Conservation (phyloP, 2,329 filamentous ascomycete species). For the Kalmusia sp. region DNA sequence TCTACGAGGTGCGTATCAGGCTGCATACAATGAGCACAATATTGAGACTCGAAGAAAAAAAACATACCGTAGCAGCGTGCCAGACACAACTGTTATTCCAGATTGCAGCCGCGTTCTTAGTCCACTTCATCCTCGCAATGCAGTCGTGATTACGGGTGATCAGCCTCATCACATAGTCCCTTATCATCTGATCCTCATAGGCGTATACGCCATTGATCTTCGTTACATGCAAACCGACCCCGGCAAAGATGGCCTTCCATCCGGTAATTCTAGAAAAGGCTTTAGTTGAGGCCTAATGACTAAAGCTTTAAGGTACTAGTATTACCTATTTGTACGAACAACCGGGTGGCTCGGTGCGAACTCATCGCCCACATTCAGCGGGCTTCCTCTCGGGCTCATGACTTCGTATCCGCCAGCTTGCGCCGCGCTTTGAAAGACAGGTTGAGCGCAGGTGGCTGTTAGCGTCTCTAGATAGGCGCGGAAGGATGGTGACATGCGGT, state of each 20-base stretch:
- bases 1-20: constrained; percentile 29
- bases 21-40: constrained; percentile 8
- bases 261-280: too few species aligned
- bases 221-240: constrained; percentile 39
- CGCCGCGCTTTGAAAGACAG: constrained; percentile 23
- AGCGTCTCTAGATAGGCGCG: constrained; percentile 30
- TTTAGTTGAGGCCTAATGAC: too few species aligned
- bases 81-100: constrained; percentile 48
- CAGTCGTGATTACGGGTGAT: constrained; percentile 52
- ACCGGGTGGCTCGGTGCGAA: constrained; percentile 35
- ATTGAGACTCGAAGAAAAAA: not conserved
- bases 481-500: constrained; percentile 34
- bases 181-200: constrained; percentile 46
- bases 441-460: constrained; percentile 33
- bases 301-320: too few species aligned
- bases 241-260: constrained; percentile 43
- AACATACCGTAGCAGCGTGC: constrained; percentile 32
- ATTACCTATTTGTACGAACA: constrained; percentile 39
- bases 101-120: constrained; percentile 47
- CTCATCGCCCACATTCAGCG: constrained; percentile 28
- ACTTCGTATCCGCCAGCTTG: constrained; percentile 16
- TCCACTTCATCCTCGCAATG: constrained; percentile 51
- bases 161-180: constrained; percentile 46
- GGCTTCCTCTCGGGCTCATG: constrained; percentile 26
- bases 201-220: constrained; percentile 47